These are phyloP conservation scores for Pleurotus tuoliensis DNA, from an alignment of 768 basidiomycete species.

Conservation along the genomic window DNA sequence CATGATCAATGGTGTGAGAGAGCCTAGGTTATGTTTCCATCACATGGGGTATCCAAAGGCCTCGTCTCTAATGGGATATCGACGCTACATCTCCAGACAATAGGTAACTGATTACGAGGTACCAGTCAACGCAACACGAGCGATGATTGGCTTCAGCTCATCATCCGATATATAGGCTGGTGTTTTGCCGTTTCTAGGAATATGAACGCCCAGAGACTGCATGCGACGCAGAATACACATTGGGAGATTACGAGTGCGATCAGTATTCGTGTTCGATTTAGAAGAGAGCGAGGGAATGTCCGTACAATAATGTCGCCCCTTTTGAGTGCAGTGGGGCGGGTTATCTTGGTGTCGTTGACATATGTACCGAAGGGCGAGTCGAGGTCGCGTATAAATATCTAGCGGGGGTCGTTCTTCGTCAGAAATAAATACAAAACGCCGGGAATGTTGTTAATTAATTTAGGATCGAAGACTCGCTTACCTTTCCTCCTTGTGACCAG, in stretches of 20 bases:
- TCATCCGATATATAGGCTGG: slow-evolving; percentile 35
- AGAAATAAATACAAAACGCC: slow-evolving; percentile 6
- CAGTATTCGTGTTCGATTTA: background rate
- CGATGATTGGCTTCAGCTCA: slow-evolving; percentile 43
- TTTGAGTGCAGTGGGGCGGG: slow-evolving; percentile 30
- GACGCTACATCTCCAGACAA: background rate
- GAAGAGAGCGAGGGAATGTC: slow-evolving; percentile 1
- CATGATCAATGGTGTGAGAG: too few species aligned
- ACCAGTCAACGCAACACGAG: slow-evolving; percentile 32
- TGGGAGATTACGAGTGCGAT: slow-evolving; percentile 5
- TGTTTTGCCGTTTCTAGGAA: slow-evolving; percentile 35
- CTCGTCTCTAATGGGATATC: background rate
- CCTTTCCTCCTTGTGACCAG: slow-evolving; percentile 41
- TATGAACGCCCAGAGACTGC: slow-evolving; percentile 37
- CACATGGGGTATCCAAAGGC: background rate
- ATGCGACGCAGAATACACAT: background rate
- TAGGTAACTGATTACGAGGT: slow-evolving; percentile 14
- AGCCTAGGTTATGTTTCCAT: background rate
- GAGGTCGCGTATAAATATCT: slow-evolving; percentile 47
- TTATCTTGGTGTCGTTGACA: slow-evolving; percentile 40
- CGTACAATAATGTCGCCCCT: slow-evolving; percentile 42
- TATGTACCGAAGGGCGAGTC: slow-evolving; percentile 44
- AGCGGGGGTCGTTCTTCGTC: background rate
- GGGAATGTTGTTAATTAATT: background rate
- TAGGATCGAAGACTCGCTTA: slow-evolving; percentile 6